Base-by-base conservation (phyloP, 2,329 filamentous ascomycete genomes). In the Exophiala viscosa region DNA sequence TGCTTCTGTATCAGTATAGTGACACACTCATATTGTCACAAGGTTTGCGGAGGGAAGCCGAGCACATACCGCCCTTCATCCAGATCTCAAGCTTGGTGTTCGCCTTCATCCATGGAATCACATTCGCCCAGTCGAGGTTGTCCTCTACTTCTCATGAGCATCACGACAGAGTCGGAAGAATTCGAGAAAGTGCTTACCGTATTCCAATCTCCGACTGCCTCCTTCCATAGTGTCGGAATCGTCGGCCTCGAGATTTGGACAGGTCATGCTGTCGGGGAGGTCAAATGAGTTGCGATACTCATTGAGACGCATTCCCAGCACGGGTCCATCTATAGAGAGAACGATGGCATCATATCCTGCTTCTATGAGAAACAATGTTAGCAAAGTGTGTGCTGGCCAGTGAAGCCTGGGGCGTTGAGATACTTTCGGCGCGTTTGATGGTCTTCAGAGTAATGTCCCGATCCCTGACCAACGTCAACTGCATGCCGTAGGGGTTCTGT, bases 281-380 rank as follows among this genome's bases (percentile, higher is more conserved):
- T 60, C 60, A 62, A 80, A 82, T 31, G 74, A 68, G 52, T 80
- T 80, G 2, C 77, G 72, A 56, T 74, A 74, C 59, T 83, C 78
- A 39, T 80, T 77, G 32, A 80, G 68, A 1, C 80, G 70, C 18
- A 73, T 71, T 0, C 80, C 80, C 0, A 82, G 67, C 1, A 79
- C 71, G 0, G 80, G 79, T 0, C 73, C 73, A 56, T 83, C 80
- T 1, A 81, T 77, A 0, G 79, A 77, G 1, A 83, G 62, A 31
- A 83, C 72, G 3, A 82, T 65, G 0, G 79, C 79, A 54, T 76
- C 77, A 63, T 77, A 81, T 6, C 78, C 77, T 0, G 73, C 70
- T 48, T 66, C 69, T 73, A 43, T n/a, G 35, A 38, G 35, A 38
- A 14, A 9, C n/a, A 13, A 14, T 3, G 34, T 18, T n/a, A n/a